Conservation (phyloP, 2,329 filamentous ascomycete genomes). For the Xylariaceae sp. region DNA sequence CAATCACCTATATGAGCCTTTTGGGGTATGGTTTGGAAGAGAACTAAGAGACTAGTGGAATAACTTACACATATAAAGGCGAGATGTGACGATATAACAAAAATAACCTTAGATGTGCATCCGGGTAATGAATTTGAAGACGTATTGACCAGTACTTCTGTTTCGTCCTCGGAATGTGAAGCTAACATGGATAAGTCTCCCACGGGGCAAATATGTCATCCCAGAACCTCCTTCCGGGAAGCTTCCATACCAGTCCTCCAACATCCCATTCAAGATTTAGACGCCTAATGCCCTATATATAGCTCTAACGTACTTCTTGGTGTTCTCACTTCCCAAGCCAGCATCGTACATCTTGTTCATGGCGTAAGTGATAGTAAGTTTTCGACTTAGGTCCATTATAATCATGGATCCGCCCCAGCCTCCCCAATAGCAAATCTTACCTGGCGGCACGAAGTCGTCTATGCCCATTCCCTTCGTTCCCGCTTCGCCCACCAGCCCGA, state of each 20-base stretch:
- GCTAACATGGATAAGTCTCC: no score
- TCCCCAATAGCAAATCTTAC: background rate
- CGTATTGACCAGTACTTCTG: no score
- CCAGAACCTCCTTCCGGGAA: no score
- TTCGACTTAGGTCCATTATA: conserved; percentile 2
- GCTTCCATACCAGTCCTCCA: background rate
- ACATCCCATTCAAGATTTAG: background rate
- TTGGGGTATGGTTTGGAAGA: no score
- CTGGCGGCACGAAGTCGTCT: background rate
- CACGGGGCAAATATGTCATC: no score
- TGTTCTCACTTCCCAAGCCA: background rate
- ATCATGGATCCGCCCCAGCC: conserved; percentile 1
- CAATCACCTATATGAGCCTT: no score
- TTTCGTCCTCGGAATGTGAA: no score
- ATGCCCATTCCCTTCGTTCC: background rate
- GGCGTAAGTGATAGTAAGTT: conserved; percentile 1
- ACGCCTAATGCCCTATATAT: background rate
- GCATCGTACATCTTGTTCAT: conserved; percentile 2
- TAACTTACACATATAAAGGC: no score
- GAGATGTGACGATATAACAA: no score
- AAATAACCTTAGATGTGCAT: no score
- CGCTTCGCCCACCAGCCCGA: background rate
- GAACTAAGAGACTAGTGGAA: no score
- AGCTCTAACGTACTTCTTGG: background rate
- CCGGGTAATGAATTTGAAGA: no score